These are phyloP conservation scores for Fusarium coicis DNA, from an alignment of 2,329 filamentous ascomycete species.

Conservation along the genomic window DNA sequence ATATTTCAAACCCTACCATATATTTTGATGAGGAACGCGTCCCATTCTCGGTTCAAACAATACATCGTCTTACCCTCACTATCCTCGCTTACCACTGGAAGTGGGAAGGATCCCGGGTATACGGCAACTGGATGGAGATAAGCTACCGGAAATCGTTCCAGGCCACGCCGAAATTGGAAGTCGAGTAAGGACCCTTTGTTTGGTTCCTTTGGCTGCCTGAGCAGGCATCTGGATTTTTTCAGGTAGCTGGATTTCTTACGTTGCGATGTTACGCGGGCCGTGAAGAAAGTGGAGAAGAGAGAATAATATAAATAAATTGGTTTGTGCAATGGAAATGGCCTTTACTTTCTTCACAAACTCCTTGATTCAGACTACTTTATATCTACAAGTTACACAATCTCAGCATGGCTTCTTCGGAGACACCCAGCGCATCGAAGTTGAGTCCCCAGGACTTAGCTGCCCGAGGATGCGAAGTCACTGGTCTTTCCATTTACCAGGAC, in stretches of 20 bases:
- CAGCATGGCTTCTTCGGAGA: background rate
- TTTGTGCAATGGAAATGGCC: accelerated
- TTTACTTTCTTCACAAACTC: background rate
- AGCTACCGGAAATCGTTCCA: background rate
- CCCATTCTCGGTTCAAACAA: no score
- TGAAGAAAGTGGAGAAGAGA: background rate
- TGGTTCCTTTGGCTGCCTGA: background rate
- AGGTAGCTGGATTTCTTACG: background rate
- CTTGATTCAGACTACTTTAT: no score
- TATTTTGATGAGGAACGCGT: no score
- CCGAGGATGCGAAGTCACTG: background rate
- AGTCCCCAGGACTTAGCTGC: background rate
- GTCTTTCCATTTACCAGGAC: background rate
- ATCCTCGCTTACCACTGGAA: no score
- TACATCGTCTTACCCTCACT: no score
- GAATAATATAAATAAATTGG: background rate
- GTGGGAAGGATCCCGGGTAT: no score
- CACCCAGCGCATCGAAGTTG: accelerated
- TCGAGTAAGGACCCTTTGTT: background rate
- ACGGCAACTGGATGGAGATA: background rate
- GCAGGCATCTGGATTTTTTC: background rate
- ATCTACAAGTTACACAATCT: no score
- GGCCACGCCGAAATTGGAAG: background rate
- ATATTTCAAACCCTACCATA: no score
- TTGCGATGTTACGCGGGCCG: background rate